Base-by-base conservation (phyloP, 2,329 filamentous ascomycete genomes). In the Arthroderma sp. region DNA sequence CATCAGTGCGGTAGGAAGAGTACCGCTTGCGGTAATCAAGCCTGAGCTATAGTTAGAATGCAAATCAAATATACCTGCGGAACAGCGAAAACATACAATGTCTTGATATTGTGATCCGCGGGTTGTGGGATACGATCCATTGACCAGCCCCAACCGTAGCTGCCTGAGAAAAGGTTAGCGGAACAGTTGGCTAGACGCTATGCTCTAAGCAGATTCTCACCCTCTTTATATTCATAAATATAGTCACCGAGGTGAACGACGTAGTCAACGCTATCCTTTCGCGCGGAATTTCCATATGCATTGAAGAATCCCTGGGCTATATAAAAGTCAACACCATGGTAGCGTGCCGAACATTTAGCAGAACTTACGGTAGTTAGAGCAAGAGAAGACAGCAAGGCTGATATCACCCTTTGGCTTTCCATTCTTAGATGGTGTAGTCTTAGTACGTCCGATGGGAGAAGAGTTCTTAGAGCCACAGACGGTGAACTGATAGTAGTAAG, bases 311-410 rank as follows among this genome's bases (percentile, higher is more conserved):
- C 75, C 37, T 67, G 69, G 2, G 70, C 69, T 46, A 28, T 39
- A 49, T 45, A 51, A 43, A 31, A 36, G 28, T 48, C 34, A 42
- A 40, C 28, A 36, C 28, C 30, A 2, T 2, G 8, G 29, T 38
- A 22, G 9, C 36, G 30, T 22, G 9, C 36, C 27, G n/a, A 30
- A 37, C 6, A 38, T 29, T 41, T 11, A 34, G 8, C 10, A 39
- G 32, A 38, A 58, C 71, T 41, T 57, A 74, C 73, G 76, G 51
- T 72, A 83, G 59, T 84, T 86, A 53, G 69, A 72, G 66, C 82
- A 86, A 2, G 79, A 84, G 58, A 81, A 86, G 1, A 87, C 72
- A 1, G 80, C 81, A 44, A 86, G 67, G 34, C 69, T 74, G 44
- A 86, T 65, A 1, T 71, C 66, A 22, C 15, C 15, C 9, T 48